These are phyloP conservation scores for Porcisia deanei DNA, from an alignment of 208 protist genomes.

Conservation along the genomic window DNA sequence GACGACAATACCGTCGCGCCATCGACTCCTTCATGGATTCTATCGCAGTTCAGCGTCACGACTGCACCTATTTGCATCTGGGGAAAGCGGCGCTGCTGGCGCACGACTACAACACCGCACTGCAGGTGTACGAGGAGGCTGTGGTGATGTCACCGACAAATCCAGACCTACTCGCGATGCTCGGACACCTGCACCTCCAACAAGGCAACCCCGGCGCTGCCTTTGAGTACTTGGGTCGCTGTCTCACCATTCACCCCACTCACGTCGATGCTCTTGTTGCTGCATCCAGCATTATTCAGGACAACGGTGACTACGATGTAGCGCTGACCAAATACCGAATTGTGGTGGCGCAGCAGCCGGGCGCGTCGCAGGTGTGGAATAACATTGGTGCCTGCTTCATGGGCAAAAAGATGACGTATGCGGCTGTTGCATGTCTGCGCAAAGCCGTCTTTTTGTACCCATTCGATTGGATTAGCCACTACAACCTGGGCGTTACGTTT, in stretches of 20 bases:
- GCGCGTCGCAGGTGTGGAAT: slow-evolving; percentile 96
- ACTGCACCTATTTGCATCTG: slow-evolving; percentile 92
- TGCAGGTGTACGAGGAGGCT: slow-evolving; percentile 84
- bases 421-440: slow-evolving; percentile 95
- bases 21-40: slow-evolving; percentile 84
- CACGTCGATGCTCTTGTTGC: slow-evolving; percentile 93
- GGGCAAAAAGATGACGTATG: slow-evolving; percentile 91
- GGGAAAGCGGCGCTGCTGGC: slow-evolving; percentile 78
- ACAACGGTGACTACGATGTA: slow-evolving; percentile 95
- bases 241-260: slow-evolving; percentile 89
- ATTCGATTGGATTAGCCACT: slow-evolving; percentile 97
- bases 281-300: slow-evolving; percentile 95
- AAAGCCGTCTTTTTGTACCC: slow-evolving; percentile 92
- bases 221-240: slow-evolving; percentile 92
- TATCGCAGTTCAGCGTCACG: slow-evolving; percentile 87
- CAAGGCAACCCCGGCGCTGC: slow-evolving; percentile 76
- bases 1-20: slow-evolving; percentile 72
- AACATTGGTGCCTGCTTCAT: slow-evolving; percentile 98
- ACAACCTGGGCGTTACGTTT: slow-evolving; percentile 95
- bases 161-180: slow-evolving; percentile 89
- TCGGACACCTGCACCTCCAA: slow-evolving; percentile 93
- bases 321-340: slow-evolving; percentile 96
- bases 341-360: slow-evolving; percentile 80
- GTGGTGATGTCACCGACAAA: slow-evolving; percentile 92
- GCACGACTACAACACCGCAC: slow-evolving; percentile 63